phyloP scores from a whole-genome alignment of 2,329 filamentous ascomycete species.

The Clathrospora elynae region DNA sequence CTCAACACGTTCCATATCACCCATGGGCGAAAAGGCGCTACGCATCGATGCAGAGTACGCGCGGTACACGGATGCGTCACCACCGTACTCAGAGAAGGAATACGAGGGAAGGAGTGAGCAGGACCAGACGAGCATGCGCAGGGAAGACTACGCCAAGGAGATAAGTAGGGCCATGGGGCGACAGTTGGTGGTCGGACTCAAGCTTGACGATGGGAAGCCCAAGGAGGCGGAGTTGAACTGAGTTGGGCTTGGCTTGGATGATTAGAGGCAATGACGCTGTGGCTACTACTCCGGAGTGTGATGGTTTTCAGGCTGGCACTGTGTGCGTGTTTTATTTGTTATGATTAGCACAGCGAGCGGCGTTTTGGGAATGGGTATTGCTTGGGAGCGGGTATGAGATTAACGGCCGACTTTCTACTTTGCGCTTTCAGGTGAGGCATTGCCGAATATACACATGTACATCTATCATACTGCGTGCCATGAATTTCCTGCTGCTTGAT shows the following conservation, averaged over 20 bases:
- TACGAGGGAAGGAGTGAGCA: conserved; percentile 34
- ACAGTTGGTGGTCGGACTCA: conserved; percentile 31
- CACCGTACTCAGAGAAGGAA: conserved; percentile 27
- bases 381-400: too few species aligned
- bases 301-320: conserved; percentile 4
- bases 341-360: conserved; percentile 9
- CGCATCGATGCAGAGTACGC: conserved; percentile 25
- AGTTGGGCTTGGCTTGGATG: background rate
- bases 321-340: conserved; percentile 3
- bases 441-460: too few species aligned
- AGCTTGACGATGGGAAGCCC: conserved; percentile 14
- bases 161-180: conserved; percentile 35
- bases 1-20: conserved; percentile 8
- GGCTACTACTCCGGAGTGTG: too few species aligned
- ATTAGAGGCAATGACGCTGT: too few species aligned
- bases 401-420: too few species aligned
- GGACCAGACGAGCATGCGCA: conserved; percentile 28
- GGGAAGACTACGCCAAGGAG: conserved; percentile 35
- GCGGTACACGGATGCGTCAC: conserved; percentile 29
- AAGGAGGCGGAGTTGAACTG: background rate
- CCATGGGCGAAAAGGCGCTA: conserved; percentile 9
- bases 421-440: too few species aligned
- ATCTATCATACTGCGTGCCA: too few species aligned
- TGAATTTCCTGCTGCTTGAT: too few species aligned
- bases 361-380: too few species aligned